Base-by-base conservation (phyloP, 352 stramenopile genomes). In the Globisporangium cederbergense region DNA sequence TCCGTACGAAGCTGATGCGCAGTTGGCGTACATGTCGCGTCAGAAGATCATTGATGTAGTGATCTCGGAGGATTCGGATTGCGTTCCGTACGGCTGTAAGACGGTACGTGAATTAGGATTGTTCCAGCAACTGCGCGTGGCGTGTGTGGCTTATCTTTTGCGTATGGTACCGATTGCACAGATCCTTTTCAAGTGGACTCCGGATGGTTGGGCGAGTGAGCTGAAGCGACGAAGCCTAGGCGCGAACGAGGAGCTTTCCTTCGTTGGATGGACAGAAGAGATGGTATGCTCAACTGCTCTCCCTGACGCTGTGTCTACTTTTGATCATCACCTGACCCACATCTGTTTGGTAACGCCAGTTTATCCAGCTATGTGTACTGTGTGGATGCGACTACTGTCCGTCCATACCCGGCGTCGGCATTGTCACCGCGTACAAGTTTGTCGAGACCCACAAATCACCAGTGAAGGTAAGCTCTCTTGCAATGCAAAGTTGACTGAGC, bases 31-130 rank as follows among this genome's bases (percentile, higher is more conserved):
- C 67, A 62, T 99, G 18, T 94, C 84, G 25, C 85, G 83, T 16
- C 66, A 77, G 14, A 90, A 86, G 70, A 73, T 97, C 34, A 76
- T 98, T 45, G 97, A 99, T 65, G 81, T 90, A 0, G 95, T 99
- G 30, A 95, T 99, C 34, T 98, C 95, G 13, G 96, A 99, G 73
- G 97, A 99, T 73, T 97, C 89, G 51, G 97, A 99, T 70, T 95
- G 79, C 58, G 81, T 99, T 22, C 86, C 94, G 3, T 99, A 99
- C 70, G 93, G 96, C 8, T 98, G 94, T 77, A 79, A 77, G 34
- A 88, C 78, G 49, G 73, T 88, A 58, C 2, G 25, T 8, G 32
- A 16, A 51, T 43, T 1, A 3, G 45, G 18, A 16, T 11, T 30
- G 4, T 34, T 16, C 9, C 16, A 50, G 7, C 5, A 10, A 5